Percentiles rank a stretch among this genome's conserved stretches.
Conservation (phyloP, 2,329 filamentous ascomycete genomes). For the Fonsecaea monophora region DNA sequence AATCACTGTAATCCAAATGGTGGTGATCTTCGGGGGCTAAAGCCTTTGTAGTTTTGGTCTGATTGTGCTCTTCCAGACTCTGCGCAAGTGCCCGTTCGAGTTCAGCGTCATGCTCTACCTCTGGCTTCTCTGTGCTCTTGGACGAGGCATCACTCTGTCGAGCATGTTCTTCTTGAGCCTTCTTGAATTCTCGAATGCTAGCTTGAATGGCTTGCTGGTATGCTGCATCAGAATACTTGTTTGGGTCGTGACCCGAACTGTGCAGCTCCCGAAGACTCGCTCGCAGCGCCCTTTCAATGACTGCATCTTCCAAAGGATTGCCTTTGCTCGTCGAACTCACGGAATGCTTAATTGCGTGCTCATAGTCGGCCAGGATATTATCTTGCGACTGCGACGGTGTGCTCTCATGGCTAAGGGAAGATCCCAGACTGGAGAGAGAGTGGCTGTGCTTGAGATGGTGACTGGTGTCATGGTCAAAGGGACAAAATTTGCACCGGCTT, state of each 20-base stretch:
- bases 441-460: slow-evolving; percentile 30
- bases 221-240: slow-evolving; percentile 42
- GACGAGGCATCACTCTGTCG: slow-evolving; percentile 26
- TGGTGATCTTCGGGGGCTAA: background rate
- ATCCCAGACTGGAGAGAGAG: slow-evolving; percentile 24
- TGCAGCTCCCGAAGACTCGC: slow-evolving; percentile 70
- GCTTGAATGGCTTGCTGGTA: slow-evolving; percentile 43
- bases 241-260: slow-evolving; percentile 40
- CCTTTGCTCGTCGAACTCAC: slow-evolving; percentile 74
- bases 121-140: slow-evolving; percentile 30
- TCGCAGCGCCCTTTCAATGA: slow-evolving; percentile 75
- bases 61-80: slow-evolving; percentile 50
- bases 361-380: slow-evolving; percentile 67
- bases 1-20: slow-evolving; percentile 38
- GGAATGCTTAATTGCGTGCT: slow-evolving; percentile 73
- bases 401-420: slow-evolving; percentile 29
- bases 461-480: slow-evolving; percentile 35
- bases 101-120: slow-evolving; percentile 45
- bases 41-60: background rate
- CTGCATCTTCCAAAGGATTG: slow-evolving; percentile 71
- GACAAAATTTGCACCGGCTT: slow-evolving; percentile 37
- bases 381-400: slow-evolving; percentile 29
- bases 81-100: slow-evolving; percentile 55
- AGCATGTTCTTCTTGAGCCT: slow-evolving; percentile 35
- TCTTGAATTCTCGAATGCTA: slow-evolving; percentile 37